Evolutionary conservation across 352 stramenopile genomes (phyloP).

Genomic region (Pythium aristosporum): DNA sequence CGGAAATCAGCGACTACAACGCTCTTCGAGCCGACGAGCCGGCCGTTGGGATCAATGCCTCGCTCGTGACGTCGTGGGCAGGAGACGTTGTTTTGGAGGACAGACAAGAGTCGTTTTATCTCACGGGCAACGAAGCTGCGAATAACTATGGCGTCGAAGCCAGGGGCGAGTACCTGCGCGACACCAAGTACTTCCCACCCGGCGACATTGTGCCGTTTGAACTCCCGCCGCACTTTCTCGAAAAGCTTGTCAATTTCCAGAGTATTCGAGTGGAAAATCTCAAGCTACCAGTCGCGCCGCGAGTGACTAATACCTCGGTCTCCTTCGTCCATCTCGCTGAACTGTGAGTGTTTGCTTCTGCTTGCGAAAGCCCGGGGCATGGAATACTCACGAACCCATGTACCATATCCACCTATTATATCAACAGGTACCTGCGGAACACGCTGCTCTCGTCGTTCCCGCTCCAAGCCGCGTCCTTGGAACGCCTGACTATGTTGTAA

Average conservation of each 20-base stretch:
- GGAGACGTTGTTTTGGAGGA: neutral
- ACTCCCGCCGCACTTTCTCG: neutral
- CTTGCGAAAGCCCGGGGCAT: too few species aligned
- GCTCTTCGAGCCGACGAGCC: neutral
- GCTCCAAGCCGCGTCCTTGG: constrained; percentile 1
- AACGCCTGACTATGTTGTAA: neutral
- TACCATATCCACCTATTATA: too few species aligned
- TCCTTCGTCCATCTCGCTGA: neutral
- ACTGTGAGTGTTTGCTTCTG: neutral
- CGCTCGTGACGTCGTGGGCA: constrained; percentile 4
- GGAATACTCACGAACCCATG: too few species aligned
- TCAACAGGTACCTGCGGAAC: constrained; percentile 20
- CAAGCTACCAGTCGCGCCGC: neutral
- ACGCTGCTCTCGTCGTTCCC: constrained; percentile 16
- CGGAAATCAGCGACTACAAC: constrained; percentile 16
- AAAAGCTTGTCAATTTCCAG: neutral
- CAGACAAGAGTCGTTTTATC: neutral
- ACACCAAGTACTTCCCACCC: neutral
- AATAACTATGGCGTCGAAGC: neutral
- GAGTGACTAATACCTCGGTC: neutral
- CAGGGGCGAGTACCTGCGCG: neutral
- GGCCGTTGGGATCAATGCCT: constrained; percentile 9
- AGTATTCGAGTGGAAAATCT: constrained; percentile 10
- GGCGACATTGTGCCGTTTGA: constrained; percentile 12
- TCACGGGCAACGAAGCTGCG: constrained; percentile 17